Evolutionary conservation across 306 rosid species (phyloP).

Genomic region (Fragaria ananassa): DNA sequence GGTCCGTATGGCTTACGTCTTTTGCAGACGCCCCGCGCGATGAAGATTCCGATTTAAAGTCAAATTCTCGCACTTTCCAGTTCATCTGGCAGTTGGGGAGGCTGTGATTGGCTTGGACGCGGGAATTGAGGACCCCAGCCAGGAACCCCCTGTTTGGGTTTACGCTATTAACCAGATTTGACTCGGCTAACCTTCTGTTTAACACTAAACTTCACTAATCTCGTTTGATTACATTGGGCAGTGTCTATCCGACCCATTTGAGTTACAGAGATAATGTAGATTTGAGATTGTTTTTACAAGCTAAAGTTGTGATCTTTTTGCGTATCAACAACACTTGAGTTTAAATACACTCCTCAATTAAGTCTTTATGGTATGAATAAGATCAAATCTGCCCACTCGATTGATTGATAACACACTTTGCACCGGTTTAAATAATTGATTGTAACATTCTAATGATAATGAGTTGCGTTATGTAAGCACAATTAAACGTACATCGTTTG

Average conservation of each 20-base stretch:
- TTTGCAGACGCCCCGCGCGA: conserved; percentile 12
- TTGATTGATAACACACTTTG: too few species aligned
- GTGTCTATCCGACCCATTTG: too few species aligned
- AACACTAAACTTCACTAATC: too few species aligned
- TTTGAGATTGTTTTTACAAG: too few species aligned
- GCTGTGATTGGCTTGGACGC: conserved; percentile 19
- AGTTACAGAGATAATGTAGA: too few species aligned
- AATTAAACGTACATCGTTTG: not conserved
- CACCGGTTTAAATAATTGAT: not conserved
- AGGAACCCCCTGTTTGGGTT: not conserved
- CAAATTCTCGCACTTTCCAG: conserved; percentile 31
- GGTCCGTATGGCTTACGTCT: conserved; percentile 31
- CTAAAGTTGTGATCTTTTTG: too few species aligned
- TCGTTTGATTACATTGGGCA: not conserved
- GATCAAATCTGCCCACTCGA: too few species aligned
- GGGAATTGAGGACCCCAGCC: not conserved
- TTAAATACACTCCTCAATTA: too few species aligned
- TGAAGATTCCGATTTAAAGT: conserved; percentile 12
- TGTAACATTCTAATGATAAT: not conserved
- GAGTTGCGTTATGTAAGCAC: not conserved
- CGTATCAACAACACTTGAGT: too few species aligned
- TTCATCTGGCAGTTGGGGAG: not conserved
- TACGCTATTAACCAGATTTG: not conserved
- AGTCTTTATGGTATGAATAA: too few species aligned
- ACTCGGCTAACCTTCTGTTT: conserved; percentile 13